Conservation (phyloP, 306 rosid species). For the Cicer chorassanicum region DNA sequence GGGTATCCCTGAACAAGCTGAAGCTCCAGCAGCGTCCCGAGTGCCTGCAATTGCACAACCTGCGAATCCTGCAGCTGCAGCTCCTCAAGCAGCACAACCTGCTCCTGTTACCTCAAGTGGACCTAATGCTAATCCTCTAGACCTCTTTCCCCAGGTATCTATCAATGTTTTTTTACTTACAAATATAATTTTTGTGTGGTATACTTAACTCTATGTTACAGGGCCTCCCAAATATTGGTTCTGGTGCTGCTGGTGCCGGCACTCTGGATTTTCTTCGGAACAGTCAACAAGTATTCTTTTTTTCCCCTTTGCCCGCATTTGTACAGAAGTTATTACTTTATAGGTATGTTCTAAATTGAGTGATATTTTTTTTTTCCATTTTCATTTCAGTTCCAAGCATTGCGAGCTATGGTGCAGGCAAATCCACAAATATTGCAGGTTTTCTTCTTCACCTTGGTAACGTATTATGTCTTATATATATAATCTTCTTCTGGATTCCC, state of each 20-base stretch:
- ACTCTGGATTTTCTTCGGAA: constrained; percentile 84
- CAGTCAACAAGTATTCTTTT: constrained; percentile 73
- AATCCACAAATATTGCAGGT: constrained; percentile 99
- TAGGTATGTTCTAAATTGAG: constrained; percentile 9
- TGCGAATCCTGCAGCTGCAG: constrained; percentile 55
- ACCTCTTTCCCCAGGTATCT: constrained; percentile 89
- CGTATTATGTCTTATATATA: constrained; percentile 11
- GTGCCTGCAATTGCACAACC: constrained; percentile 62
- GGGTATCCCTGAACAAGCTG: constrained; percentile 98
- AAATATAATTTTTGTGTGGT: constrained; percentile 9
- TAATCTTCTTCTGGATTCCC: not conserved
- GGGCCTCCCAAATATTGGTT: constrained; percentile 80
- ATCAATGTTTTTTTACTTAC: not conserved
- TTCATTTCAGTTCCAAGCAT: constrained; percentile 72
- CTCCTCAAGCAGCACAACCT: constrained; percentile 74
- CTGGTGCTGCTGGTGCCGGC: constrained; percentile 81
- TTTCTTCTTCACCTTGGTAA: constrained; percentile 24
- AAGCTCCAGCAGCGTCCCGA: constrained; percentile 63
- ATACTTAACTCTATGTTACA: constrained; percentile 49
- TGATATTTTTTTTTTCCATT: constrained; percentile 6
- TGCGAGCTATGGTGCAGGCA: constrained; percentile 94
- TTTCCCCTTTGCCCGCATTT: not conserved
- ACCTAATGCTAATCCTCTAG: constrained; percentile 92
- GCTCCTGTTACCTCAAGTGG: constrained; percentile 67
- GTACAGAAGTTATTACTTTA: not conserved